A percentile compares a stretch with the other conserved stretches of the same genome.
Conservation (phyloP, 257 asterid genomes). For the Primulina huaijiensis region DNA sequence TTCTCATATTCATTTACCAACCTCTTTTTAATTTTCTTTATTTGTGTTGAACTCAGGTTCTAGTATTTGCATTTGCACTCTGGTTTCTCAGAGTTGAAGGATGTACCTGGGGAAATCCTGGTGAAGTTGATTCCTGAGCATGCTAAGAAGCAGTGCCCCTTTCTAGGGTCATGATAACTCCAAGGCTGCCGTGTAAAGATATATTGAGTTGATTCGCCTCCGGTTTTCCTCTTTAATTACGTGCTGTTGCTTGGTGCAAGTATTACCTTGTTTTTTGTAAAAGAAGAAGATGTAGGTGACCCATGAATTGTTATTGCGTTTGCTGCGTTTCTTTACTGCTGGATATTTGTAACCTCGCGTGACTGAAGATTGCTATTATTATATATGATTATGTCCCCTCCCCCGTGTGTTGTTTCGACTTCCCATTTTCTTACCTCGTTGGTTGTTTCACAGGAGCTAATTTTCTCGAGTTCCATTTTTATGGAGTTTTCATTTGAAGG, state of each 20-base stretch:
- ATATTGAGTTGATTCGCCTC: neutral
- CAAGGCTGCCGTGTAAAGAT: neutral
- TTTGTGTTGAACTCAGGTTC: neutral
- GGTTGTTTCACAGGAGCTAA: no score
- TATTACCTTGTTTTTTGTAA: constrained; percentile 10
- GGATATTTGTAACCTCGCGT: constrained; percentile 4
- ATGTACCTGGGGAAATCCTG: constrained; percentile 37
- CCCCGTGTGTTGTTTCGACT: no score
- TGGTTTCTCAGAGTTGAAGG: constrained; percentile 43
- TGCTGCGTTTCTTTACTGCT: constrained; percentile 11
- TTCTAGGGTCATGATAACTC: constrained; percentile 10
- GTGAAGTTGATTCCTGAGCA: constrained; percentile 28
- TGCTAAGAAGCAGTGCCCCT: constrained; percentile 26
- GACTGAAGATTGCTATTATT: no score
- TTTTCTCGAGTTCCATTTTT: no score
- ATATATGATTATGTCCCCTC: neutral
- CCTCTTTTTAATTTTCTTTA: neutral
- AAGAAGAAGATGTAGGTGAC: neutral
- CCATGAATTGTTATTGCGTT: neutral
- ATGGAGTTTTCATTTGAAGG: no score
- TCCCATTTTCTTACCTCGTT: no score
- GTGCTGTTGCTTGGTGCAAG: constrained; percentile 8
- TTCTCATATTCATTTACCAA: neutral
- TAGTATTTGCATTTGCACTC: no score
- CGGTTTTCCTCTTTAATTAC: no score